Evolutionary conservation across 139 green algal species (phyloP).

Genomic region (Raphidocelis subcapitata): DNA sequence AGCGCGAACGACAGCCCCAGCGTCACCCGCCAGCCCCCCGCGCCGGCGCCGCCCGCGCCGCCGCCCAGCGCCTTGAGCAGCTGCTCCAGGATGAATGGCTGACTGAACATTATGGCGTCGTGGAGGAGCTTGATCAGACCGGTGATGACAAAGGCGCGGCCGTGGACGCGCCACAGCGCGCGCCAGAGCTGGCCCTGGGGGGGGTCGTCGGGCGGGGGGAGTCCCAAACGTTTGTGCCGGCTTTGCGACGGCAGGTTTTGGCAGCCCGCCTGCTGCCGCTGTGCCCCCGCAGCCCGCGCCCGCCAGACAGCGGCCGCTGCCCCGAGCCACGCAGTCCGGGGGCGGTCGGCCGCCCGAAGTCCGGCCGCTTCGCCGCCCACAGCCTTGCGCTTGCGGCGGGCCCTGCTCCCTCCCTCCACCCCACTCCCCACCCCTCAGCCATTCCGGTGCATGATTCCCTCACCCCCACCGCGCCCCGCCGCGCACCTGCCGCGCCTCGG

Average conservation of each 20-base stretch:
- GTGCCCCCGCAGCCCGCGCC: neutral
- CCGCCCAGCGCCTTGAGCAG: slow-evolving; percentile 61
- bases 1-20: slow-evolving; percentile 38
- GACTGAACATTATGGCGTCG: slow-evolving; percentile 77
- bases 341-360: too few species aligned
- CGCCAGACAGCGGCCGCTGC: neutral
- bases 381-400: too few species aligned
- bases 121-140: slow-evolving; percentile 76
- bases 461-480: too few species aligned
- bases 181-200: slow-evolving; percentile 38
- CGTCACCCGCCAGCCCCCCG: too few species aligned
- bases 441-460: too few species aligned
- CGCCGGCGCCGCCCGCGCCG: slow-evolving; percentile 2
- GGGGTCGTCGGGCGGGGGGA: neutral
- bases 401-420: too few species aligned
- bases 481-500: slow-evolving; percentile 28
- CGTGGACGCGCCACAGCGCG: slow-evolving; percentile 28
- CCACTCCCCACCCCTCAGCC: too few species aligned
- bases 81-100: slow-evolving; percentile 71
- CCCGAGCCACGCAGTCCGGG: neutral
- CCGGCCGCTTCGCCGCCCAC: too few species aligned
- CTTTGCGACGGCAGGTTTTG: neutral
- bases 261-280: neutral
- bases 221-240: neutral
- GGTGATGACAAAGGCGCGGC: slow-evolving; percentile 38